phyloP scores from a whole-genome alignment of 169 alveolate species.

The Plasmodium gonderi region DNA sequence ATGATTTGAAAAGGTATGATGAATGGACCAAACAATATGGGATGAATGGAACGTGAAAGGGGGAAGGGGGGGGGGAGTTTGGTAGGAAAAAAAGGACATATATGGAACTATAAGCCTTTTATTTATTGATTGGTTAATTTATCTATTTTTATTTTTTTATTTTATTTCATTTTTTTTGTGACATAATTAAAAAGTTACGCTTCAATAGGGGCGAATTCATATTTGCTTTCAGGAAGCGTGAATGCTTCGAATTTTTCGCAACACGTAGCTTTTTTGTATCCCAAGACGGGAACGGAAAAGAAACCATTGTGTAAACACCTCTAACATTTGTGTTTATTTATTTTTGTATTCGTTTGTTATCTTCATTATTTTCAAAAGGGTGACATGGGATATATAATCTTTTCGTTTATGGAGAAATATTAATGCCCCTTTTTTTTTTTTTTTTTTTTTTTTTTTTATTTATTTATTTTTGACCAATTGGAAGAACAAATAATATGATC shows the following conservation, averaged over 20 bases:
- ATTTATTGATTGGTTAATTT: no score
- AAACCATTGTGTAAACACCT: background rate
- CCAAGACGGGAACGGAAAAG: background rate
- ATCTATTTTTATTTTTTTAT: no score
- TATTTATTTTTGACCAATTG: no score
- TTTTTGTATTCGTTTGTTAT: background rate
- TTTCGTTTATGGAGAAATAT: background rate
- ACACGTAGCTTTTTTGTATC: background rate
- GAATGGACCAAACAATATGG: conserved; percentile 86
- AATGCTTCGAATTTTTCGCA: background rate
- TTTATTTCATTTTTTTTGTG: conserved; percentile 3
- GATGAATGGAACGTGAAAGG: conserved; percentile 74
- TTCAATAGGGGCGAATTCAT: background rate
- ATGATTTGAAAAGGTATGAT: conserved; percentile 78
- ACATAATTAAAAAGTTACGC: background rate
- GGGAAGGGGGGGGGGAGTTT: no score
- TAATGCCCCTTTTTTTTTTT: no score
- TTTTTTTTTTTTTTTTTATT: no score
- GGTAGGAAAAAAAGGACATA: background rate
- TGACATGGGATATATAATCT: background rate
- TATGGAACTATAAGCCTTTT: background rate
- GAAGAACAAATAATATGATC: no score
- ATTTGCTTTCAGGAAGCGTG: background rate
- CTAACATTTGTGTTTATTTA: background rate
- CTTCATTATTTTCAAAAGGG: background rate